phyloP scores from a whole-genome alignment of 352 stramenopile species.

The Phytophthora cactorum region DNA sequence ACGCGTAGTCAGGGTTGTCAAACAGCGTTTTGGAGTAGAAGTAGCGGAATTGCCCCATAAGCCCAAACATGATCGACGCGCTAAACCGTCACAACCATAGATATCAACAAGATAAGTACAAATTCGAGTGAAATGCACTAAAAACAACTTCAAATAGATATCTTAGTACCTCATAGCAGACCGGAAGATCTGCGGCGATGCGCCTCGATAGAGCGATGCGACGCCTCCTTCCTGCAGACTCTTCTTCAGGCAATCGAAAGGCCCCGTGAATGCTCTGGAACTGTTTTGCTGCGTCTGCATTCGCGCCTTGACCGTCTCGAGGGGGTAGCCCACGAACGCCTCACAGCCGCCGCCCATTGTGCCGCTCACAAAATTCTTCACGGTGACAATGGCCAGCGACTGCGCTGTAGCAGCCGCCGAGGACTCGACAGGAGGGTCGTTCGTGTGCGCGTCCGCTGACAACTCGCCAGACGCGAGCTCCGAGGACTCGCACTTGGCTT shows the following conservation, averaged over 20 bases:
- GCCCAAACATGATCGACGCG: constrained; percentile 69
- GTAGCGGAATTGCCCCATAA: constrained; percentile 79
- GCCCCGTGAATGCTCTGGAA: constrained; percentile 40
- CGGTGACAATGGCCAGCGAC: constrained; percentile 55
- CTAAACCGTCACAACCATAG: constrained; percentile 27
- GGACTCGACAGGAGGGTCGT: neutral
- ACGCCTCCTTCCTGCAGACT: constrained; percentile 61
- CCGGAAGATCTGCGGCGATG: constrained; percentile 73
- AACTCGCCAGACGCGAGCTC: constrained; percentile 33
- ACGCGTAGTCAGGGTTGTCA: constrained; percentile 55
- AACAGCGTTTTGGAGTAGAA: constrained; percentile 74
- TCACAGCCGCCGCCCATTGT: constrained; percentile 64
- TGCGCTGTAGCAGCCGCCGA: constrained; percentile 18
- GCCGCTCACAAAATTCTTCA: constrained; percentile 71
- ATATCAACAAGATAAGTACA: constrained; percentile 9
- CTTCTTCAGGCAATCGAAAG: constrained; percentile 63
- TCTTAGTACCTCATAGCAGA: constrained; percentile 61
- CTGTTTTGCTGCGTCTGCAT: constrained; percentile 66
- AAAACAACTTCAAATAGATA: constrained; percentile 8
- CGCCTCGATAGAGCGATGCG: constrained; percentile 66
- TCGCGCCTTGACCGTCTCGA: constrained; percentile 73
- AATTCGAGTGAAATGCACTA: constrained; percentile 7
- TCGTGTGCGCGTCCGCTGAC: constrained; percentile 17
- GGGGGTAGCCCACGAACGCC: constrained; percentile 66
- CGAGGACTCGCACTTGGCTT: constrained; percentile 30